These are phyloP conservation scores for Zygoascus meyerae DNA, from an alignment of 1,139 yeast species.

Conservation along the genomic window DNA sequence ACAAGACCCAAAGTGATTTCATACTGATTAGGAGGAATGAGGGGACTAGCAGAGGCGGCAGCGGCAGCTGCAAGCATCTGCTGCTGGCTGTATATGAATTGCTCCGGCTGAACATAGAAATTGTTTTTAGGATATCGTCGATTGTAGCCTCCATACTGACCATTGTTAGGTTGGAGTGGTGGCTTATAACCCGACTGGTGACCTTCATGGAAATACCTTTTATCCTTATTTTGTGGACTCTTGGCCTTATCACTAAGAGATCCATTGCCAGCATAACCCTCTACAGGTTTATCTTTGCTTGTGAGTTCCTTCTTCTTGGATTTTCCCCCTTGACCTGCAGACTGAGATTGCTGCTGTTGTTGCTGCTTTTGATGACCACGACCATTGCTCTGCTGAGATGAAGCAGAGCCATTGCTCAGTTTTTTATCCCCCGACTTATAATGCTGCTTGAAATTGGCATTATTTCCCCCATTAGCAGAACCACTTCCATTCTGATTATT, in stretches of 20 bases:
- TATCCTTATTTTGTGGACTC: constrained; percentile 8
- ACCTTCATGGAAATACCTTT: constrained; percentile 1
- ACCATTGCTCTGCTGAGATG: constrained; percentile 2
- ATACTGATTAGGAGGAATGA: constrained; percentile 20
- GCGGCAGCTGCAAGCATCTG: constrained; percentile 18
- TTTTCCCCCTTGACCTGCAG: not conserved
- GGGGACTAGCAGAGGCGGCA: constrained; percentile 15
- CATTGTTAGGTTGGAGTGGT: constrained; percentile 15
- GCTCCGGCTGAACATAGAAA: constrained; percentile 19
- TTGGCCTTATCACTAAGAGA: not conserved
- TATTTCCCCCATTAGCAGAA: constrained; percentile 10
- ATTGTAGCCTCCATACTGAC: constrained; percentile 19
- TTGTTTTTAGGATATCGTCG: constrained; percentile 15
- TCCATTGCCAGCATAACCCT: not conserved
- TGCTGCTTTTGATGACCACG: constrained; percentile 11
- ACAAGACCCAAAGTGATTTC: constrained; percentile 30
- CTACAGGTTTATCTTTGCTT: not conserved
- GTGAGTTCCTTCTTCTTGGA: constrained; percentile 8
- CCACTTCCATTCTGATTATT: constrained; percentile 11
- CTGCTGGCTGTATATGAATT: constrained; percentile 18
- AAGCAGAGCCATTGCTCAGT: constrained; percentile 13
- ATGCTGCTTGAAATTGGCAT: constrained; percentile 12
- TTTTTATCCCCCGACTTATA: constrained; percentile 10
- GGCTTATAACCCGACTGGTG: constrained; percentile 10
- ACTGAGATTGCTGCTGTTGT: constrained; percentile 8